These are phyloP conservation scores for Lipomyces yamanashiensis DNA, from an alignment of 805 yeast species.

Conservation along the genomic window DNA sequence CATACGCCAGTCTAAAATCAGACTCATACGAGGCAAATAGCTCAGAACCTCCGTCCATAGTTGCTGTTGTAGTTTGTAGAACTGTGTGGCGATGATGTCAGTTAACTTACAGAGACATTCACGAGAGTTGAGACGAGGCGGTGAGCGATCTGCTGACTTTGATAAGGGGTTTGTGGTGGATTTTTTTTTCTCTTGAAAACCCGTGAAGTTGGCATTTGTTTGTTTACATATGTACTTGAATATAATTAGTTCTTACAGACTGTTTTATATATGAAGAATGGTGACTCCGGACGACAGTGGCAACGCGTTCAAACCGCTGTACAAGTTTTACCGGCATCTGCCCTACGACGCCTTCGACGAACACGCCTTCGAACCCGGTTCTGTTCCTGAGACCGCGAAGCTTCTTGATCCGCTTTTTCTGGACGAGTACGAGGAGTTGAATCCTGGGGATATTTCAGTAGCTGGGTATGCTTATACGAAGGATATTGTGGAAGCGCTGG, in stretches of 20 bases:
- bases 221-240: not conserved
- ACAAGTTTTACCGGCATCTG: conserved; percentile 28
- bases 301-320: conserved; percentile 32
- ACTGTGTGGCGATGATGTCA: conserved; percentile 1
- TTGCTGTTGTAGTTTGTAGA: not conserved
- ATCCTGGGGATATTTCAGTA: conserved; percentile 12
- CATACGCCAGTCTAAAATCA: conserved; percentile 70
- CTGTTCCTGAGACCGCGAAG: not conserved
- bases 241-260: not conserved
- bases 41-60: conserved; percentile 47
- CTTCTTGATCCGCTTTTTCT: conserved; percentile 21
- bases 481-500: conserved; percentile 5
- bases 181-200: not conserved
- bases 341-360: conserved; percentile 15
- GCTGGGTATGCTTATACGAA: not conserved
- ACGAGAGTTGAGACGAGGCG: conserved; percentile 3
- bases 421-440: conserved; percentile 2
- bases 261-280: not conserved
- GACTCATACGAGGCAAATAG: conserved; percentile 67
- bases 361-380: conserved; percentile 4
- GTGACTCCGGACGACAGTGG: not conserved
- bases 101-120: not conserved
- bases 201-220: not conserved
- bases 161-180: not conserved
- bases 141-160: not conserved